Evolutionary conservation across 176 grass and related monocot genomes (phyloP).

Genomic region (Saccharum spontaneum): DNA sequence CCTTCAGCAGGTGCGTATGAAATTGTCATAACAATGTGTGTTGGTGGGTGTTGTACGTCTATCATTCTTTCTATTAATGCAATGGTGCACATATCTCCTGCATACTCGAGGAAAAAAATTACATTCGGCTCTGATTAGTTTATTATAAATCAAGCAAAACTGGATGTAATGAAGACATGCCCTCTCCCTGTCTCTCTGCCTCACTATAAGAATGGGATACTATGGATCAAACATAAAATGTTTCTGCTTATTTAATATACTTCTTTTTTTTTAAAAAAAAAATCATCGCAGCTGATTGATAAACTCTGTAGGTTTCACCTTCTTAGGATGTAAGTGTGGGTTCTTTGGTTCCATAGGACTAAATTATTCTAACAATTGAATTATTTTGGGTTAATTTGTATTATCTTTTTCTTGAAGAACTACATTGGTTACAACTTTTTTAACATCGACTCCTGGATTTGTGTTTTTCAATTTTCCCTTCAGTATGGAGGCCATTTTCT

Average conservation of each 20-base stretch:
- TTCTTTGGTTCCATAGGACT: constrained; percentile 10
- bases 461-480: neutral
- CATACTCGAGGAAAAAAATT: neutral
- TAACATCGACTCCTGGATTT: neutral
- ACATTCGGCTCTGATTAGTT: constrained; percentile 3
- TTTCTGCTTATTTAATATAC: constrained; percentile 3
- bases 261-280: neutral
- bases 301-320: constrained; percentile 1
- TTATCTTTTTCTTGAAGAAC: neutral
- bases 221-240: constrained; percentile 19
- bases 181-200: neutral
- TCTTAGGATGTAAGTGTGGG: constrained; percentile 19
- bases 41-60: neutral
- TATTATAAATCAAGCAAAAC: constrained; percentile 23
- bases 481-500: neutral
- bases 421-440: neutral
- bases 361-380: neutral
- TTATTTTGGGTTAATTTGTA: constrained; percentile 2
- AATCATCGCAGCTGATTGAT: neutral
- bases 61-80: neutral
- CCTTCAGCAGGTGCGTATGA: neutral
- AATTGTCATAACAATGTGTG: neutral
- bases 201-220: constrained; percentile 6
- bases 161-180: neutral
- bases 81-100: neutral